Evolutionary conservation across 1,284 basidiomycete genomes (phyloP).

Genomic region (Moesziomyces globuligerus): DNA sequence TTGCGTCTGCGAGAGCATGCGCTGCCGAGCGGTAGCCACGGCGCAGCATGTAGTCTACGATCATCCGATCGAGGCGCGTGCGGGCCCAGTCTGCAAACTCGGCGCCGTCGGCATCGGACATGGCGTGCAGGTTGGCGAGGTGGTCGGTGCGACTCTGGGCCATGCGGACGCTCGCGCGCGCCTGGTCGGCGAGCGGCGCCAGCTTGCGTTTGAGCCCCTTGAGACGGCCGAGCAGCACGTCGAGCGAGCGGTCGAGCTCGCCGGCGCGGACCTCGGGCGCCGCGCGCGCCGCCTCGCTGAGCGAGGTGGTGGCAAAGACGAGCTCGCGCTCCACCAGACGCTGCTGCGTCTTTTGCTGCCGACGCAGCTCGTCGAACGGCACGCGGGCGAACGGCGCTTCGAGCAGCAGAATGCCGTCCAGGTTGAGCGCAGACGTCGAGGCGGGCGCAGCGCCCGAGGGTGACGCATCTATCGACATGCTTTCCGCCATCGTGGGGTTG

Average conservation of each 20-base stretch:
- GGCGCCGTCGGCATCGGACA: constrained; percentile 15
- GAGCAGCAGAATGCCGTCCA: constrained; percentile 82
- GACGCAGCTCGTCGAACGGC: constrained; percentile 64
- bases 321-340: constrained; percentile 55
- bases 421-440: constrained; percentile 21
- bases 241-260: constrained; percentile 71
- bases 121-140: constrained; percentile 39
- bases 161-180: constrained; percentile 30
- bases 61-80: constrained; percentile 83
- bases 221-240: constrained; percentile 79
- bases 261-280: not conserved
- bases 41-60: constrained; percentile 89
- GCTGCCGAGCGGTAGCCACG: constrained; percentile 69
- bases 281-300: constrained; percentile 4
- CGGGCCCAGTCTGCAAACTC: constrained; percentile 74
- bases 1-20: constrained; percentile 22
- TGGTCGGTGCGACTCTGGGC: constrained; percentile 48
- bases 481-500: constrained; percentile 11
- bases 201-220: constrained; percentile 85
- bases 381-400: constrained; percentile 87
- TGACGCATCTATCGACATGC: constrained; percentile 18
- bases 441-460: not conserved
- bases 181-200: constrained; percentile 22
- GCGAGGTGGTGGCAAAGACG: constrained; percentile 22
- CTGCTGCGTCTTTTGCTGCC: constrained; percentile 58